These are phyloP conservation scores for Cladorrhinum samala DNA, from an alignment of 495 filamentous ascomycete species.

Conservation along the genomic window DNA sequence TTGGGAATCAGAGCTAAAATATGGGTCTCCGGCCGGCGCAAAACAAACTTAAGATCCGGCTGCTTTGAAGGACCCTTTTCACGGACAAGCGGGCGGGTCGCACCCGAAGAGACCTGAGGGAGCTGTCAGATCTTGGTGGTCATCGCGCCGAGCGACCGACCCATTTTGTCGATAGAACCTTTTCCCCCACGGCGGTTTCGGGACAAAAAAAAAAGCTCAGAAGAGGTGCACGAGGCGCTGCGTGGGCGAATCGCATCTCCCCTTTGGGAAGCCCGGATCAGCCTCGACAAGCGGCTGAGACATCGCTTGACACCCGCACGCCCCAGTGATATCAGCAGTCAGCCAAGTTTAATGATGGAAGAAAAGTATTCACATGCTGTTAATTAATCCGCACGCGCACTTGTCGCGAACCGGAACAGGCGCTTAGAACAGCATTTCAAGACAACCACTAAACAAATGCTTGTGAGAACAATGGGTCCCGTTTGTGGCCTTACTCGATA, in stretches of 20 bases:
- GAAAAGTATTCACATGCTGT: no score
- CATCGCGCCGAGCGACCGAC: constrained; percentile 5
- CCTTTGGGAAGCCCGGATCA: constrained; percentile 21
- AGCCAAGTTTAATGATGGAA: no score
- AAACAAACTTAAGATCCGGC: background rate
- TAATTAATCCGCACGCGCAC: no score
- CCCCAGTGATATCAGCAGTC: no score
- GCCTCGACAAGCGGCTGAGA: constrained; percentile 15
- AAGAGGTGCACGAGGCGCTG: background rate
- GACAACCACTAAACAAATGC: no score
- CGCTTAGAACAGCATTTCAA: no score
- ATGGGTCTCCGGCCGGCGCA: no score
- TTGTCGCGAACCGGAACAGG: no score
- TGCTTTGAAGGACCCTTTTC: background rate
- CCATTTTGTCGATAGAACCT: background rate
- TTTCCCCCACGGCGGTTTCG: constrained; percentile 3
- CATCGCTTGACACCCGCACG: constrained; percentile 6
- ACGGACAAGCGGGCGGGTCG: background rate
- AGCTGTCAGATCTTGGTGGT: constrained; percentile 5
- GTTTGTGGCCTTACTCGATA: no score
- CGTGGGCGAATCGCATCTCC: constrained; percentile 21
- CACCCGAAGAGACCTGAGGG: background rate
- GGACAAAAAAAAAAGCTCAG: background rate
- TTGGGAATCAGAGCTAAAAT: no score
- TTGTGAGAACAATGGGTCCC: no score